phyloP scores from a whole-genome alignment of 805 yeast species.

The Starmerella cellae region DNA sequence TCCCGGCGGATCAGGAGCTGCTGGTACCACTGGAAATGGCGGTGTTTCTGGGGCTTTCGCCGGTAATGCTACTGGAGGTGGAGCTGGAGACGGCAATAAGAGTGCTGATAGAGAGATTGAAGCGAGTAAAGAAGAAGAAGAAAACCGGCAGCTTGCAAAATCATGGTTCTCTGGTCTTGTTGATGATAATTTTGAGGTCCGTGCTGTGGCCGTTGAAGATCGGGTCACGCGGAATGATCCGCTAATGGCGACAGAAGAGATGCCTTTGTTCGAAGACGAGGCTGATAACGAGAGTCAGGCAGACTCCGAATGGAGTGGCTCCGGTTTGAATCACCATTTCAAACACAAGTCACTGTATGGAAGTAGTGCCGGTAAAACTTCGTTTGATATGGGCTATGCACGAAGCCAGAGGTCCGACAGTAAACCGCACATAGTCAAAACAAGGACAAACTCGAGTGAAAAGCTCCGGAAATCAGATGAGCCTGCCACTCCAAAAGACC shows the following conservation, averaged over 20 bases:
- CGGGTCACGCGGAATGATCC: background rate
- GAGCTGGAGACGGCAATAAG: too few relatives aligned
- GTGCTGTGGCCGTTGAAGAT: slow-evolving; percentile 3
- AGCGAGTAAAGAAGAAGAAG: too few relatives aligned
- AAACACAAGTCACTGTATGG: too few relatives aligned
- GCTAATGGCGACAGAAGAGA: slow-evolving; percentile 2
- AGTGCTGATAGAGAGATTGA: too few relatives aligned
- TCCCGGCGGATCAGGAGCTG: background rate
- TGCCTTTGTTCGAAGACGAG: slow-evolving; percentile 11
- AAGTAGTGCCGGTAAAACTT: too few relatives aligned
- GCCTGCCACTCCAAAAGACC: too few relatives aligned
- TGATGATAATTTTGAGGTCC: slow-evolving; percentile 2
- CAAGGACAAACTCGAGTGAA: too few relatives aligned
- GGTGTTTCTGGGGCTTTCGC: background rate
- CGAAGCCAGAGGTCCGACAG: too few relatives aligned
- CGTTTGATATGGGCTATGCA: too few relatives aligned
- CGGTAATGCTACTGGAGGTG: too few relatives aligned
- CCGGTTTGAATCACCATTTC: background rate
- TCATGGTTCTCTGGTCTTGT: slow-evolving; percentile 14
- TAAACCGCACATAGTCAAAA: too few relatives aligned
- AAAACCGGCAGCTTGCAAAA: background rate
- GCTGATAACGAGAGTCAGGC: slow-evolving; percentile 1
- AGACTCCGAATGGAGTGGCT: background rate
- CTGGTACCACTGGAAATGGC: background rate
- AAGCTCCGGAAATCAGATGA: too few relatives aligned